Base-by-base conservation (phyloP, 73 alveolate species). In the Stentor roeselii region DNA sequence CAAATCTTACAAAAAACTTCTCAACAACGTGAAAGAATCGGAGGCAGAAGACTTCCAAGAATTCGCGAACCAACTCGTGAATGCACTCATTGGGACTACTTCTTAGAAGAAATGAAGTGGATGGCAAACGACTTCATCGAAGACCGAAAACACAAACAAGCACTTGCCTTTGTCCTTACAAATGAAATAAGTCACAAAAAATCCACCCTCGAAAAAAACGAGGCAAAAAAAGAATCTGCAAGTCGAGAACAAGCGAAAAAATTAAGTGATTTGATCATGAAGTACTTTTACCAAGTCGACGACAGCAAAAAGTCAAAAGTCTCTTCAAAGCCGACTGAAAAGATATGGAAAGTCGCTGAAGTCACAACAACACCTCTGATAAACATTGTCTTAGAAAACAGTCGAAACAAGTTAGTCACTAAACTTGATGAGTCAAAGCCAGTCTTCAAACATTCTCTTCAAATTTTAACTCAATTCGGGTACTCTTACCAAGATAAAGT, bases 61-160 rank as follows among this genome's bases (percentile, higher is more conserved):
- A 67, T 67, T 11, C 27, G 37, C 1, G 80, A 67, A 67, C 80
- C 80, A 27, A 67, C 21, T 27, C n/a, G 80, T 21, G 37, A 21
- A 32, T 67, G 41, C 42, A 67, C 80, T 27, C 80, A 67, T 2
- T 32, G 37, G n/a, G 80, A 67, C 37, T 67, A 67, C 80, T 21
- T 67, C 41, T 40, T 67, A 30, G 80, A 67, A 2, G 80, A 67
- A 34, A 67, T 67, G 80, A 67, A 67, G 34, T 67, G 80, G 80
- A 36, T 67, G 1, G n/a, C 80, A n/a, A 32, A 36, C 1, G 80
- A 67, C 37, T 67, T 67, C 34, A 67, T 67, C 37, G 80, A 67
- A 32, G 80, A 67, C 27, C 37, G 80, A 34, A 67, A 67, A 34
- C 80, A 67, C 41, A 67, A 67, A 2, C n/a, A 21, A 21, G 80